These are phyloP conservation scores for Xylariales sp. DNA, from an alignment of 2,329 filamentous ascomycete genomes.

Conservation along the genomic window DNA sequence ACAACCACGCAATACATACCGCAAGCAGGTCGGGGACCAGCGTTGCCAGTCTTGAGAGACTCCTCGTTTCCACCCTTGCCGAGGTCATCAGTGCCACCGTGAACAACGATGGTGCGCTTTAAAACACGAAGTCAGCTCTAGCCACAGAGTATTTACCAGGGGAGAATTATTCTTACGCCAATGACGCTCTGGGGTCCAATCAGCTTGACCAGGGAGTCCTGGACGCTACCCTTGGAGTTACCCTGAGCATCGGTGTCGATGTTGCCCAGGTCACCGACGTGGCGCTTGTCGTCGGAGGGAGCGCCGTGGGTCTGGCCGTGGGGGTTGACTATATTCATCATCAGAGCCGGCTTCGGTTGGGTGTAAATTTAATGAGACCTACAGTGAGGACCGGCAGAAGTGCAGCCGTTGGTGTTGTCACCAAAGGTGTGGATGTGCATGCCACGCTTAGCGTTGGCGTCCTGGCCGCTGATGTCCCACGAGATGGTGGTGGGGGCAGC, in stretches of 20 bases:
- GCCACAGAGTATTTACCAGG: too few relatives aligned
- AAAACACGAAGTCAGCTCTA: too few relatives aligned
- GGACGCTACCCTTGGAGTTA: slow-evolving; percentile 75
- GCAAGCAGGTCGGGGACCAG: slow-evolving; percentile 88
- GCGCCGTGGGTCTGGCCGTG: slow-evolving; percentile 48
- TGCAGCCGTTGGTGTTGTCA: slow-evolving; percentile 99
- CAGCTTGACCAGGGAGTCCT: slow-evolving; percentile 86
- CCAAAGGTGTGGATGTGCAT: slow-evolving; percentile 99
- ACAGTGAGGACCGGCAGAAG: slow-evolving; percentile 97
- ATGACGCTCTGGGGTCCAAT: slow-evolving; percentile 94
- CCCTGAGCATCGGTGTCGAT: slow-evolving; percentile 92
- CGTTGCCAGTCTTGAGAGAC: slow-evolving; percentile 98
- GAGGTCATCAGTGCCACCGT: slow-evolving; percentile 94
- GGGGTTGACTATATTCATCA: slow-evolving; percentile 10
- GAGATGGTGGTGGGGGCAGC: slow-evolving; percentile 76
- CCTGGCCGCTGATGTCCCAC: slow-evolving; percentile 90
- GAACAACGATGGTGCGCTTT: slow-evolving; percentile 89
- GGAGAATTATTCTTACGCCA: slow-evolving; percentile 78
- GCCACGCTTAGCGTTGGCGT: slow-evolving; percentile 92
- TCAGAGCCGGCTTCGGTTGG: slow-evolving; percentile 5
- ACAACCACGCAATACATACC: slow-evolving; percentile 50
- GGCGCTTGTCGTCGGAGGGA: slow-evolving; percentile 75
- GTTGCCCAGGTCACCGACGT: slow-evolving; percentile 98
- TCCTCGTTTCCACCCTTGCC: slow-evolving; percentile 89
- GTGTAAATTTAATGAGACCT: slow-evolving; percentile 33